Conservation (phyloP, 2,329 filamentous ascomycete genomes). For the Rutstroemia sp. region DNA sequence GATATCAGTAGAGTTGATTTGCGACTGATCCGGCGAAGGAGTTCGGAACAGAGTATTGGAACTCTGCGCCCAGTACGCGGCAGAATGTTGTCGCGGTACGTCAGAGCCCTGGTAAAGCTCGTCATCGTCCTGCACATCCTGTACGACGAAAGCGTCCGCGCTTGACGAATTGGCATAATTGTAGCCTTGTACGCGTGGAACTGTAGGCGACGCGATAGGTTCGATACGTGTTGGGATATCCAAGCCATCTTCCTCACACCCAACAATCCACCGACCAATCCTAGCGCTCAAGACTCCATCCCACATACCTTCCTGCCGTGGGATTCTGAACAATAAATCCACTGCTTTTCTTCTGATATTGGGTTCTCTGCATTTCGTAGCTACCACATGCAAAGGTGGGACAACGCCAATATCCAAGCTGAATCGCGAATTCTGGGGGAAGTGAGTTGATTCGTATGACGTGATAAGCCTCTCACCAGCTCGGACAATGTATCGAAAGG, state of each 20-base stretch:
- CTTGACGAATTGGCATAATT: background rate
- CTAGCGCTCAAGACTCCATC: slow-evolving; percentile 34
- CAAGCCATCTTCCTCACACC: slow-evolving; percentile 25
- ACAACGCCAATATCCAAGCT: slow-evolving; percentile 58
- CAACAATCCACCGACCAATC: slow-evolving; percentile 22
- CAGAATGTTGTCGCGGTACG: background rate
- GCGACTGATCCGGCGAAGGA: background rate
- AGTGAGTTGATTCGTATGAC: slow-evolving; percentile 8
- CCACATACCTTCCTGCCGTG: slow-evolving; percentile 62
- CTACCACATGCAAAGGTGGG: slow-evolving; percentile 57
- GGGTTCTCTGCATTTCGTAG: slow-evolving; percentile 56
- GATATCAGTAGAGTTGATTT: background rate
- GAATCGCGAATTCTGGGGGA: slow-evolving; percentile 38
- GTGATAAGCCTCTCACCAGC: slow-evolving; percentile 16
- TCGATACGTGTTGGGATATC: slow-evolving; percentile 5
- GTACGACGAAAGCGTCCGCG: background rate
- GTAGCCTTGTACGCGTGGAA: background rate
- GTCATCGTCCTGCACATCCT: background rate
- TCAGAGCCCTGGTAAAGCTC: background rate
- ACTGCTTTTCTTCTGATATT: slow-evolving; percentile 52
- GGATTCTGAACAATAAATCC: slow-evolving; percentile 48
- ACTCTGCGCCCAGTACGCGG: background rate
- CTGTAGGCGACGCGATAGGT: background rate
- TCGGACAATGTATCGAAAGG: slow-evolving; percentile 21
- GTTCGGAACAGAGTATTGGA: background rate